Conservation (phyloP, 1,284 basidiomycete genomes). For the Hortiboletus rubellus region DNA sequence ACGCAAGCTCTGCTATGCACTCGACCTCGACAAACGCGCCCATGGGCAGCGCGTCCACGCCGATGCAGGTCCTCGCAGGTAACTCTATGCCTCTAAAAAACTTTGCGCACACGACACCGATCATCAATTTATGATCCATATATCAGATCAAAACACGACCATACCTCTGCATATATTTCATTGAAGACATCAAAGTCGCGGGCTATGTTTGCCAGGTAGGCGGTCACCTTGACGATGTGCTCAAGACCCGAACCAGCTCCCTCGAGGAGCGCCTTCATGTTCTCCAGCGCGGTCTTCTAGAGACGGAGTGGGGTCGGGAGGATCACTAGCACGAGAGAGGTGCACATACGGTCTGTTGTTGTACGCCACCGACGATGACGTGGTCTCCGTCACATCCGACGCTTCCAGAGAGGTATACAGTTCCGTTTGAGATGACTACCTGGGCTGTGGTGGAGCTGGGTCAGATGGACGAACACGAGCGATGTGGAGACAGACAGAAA, state of each 20-base stretch:
- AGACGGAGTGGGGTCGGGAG: slow-evolving; percentile 26
- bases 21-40: slow-evolving; percentile 68
- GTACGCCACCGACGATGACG: slow-evolving; percentile 50
- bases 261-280: slow-evolving; percentile 57
- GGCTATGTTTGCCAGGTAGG: slow-evolving; percentile 55
- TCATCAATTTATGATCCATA: background rate
- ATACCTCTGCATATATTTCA: slow-evolving; percentile 50
- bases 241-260: slow-evolving; percentile 59
- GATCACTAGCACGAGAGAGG: background rate
- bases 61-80: slow-evolving; percentile 67
- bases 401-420: slow-evolving; percentile 60
- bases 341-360: slow-evolving; percentile 44
- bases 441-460: slow-evolving; percentile 38
- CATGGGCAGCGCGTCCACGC: slow-evolving; percentile 58
- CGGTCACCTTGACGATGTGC: slow-evolving; percentile 60
- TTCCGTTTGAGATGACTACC: slow-evolving; percentile 51
- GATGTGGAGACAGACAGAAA: slow-evolving; percentile 43
- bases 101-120: slow-evolving; percentile 30
- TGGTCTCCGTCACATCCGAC: slow-evolving; percentile 54
- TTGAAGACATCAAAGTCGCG: slow-evolving; percentile 57
- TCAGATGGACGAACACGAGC: background rate
- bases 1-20: slow-evolving; percentile 52
- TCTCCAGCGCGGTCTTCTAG: slow-evolving; percentile 57
- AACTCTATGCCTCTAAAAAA: slow-evolving; percentile 42
- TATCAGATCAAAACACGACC: background rate